Evolutionary conservation across 1,284 basidiomycete species (phyloP), one percentile per base, ranked within the genome.

Genomic region (Meira miltonrushii): DNA sequence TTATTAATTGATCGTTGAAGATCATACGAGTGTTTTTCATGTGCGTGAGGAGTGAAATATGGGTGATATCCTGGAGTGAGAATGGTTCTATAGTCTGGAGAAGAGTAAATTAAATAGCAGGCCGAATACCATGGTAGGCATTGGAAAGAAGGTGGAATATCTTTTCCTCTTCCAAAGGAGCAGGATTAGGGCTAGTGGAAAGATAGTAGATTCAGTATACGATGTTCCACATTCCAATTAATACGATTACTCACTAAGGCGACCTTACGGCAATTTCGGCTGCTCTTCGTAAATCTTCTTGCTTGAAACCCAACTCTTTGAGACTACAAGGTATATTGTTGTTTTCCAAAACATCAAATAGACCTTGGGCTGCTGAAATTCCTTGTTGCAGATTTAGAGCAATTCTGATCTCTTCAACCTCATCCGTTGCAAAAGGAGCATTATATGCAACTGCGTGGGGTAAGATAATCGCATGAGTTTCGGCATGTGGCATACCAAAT

Each of bases 391-490:
- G 9, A 25, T 25, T 25, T 8, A 44, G 9, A 4, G 43, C 43
- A 25, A 4, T 17, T 17, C 9, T 25, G 3, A 44, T 44, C 9
- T 44, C 23, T 8, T 44, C 43, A 17, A 44, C 43, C 9, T 17
- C 4, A 17, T 9, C 9, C 4, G 8, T 9, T 17, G 43, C 43
- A 9, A 44, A 44, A 25, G 43, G 43, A 44, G 43, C 23, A 44
- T 83, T 82, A 68, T 82, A 83, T 1, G 79, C 80, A 39, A 81
- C 77, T 0, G 80, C 79, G 61, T 82, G 81, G 0, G 82, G 81
- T 41, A 83, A 79, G 37, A 83, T 74, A 39, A 83, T 80, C 13
- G 82, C 81, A 62, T 83, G 82, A 1, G 81, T 82, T 61, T 82
- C 81, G 12, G 81, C 78, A 61, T 82, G 82, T 10, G 82, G 81